These are phyloP conservation scores for Penicillium roqueforti DNA, from an alignment of 495 filamentous ascomycete genomes.

Conservation along the genomic window DNA sequence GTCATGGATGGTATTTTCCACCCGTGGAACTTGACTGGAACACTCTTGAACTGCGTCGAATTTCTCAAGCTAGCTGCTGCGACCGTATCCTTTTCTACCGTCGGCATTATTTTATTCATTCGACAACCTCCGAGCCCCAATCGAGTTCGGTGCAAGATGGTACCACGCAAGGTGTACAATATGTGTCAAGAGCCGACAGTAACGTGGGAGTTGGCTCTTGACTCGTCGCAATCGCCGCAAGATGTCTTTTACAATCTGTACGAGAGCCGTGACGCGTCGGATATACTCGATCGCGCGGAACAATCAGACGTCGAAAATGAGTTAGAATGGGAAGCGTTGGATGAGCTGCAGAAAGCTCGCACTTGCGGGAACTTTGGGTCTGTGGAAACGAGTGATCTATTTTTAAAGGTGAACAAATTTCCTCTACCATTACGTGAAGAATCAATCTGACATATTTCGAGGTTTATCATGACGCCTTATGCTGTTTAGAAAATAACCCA, in stretches of 20 bases:
- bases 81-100: neutral
- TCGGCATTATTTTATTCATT: slow-evolving; percentile 6
- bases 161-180: slow-evolving; percentile 38
- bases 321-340: slow-evolving; percentile 26
- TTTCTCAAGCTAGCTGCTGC: neutral
- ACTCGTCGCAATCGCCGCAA: slow-evolving; percentile 48
- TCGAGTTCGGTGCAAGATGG: slow-evolving; percentile 15
- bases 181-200: slow-evolving; percentile 53
- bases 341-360: slow-evolving; percentile 45
- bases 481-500: slow-evolving; percentile 54
- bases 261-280: slow-evolving; percentile 21
- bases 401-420: slow-evolving; percentile 47
- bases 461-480: slow-evolving; percentile 64
- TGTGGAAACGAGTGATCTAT: slow-evolving; percentile 59
- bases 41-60: neutral
- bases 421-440: neutral
- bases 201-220: slow-evolving; percentile 50
- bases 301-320: slow-evolving; percentile 15
- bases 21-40: neutral
- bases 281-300: slow-evolving; percentile 1
- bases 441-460: slow-evolving; percentile 16
- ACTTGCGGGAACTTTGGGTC: slow-evolving; percentile 67
- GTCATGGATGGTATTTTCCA: slow-evolving; percentile 3
- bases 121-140: slow-evolving; percentile 13
- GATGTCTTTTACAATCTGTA: slow-evolving; percentile 55